Conservation (phyloP, 805 yeast genomes). For the Barnettozyma pratensis region DNA sequence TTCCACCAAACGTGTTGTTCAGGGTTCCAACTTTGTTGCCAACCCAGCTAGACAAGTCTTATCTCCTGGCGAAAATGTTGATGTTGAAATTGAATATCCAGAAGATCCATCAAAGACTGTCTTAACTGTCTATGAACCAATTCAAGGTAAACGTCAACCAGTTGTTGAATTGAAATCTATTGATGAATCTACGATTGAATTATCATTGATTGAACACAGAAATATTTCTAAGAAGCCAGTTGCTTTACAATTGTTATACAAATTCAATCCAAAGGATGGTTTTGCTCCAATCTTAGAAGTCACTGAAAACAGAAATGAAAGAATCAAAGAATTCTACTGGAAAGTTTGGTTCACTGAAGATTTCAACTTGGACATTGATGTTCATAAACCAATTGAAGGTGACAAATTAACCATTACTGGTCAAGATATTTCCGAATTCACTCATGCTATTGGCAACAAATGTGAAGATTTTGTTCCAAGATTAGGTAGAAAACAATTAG, state of each 20-base stretch:
- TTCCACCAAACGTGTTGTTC: conserved; percentile 73
- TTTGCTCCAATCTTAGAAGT: conserved; percentile 91
- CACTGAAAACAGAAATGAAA: conserved; percentile 82
- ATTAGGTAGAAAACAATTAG: conserved; percentile 76
- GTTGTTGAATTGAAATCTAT: conserved; percentile 58
- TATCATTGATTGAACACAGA: conserved; percentile 82
- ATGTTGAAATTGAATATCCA: conserved; percentile 55
- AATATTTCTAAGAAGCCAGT: conserved; percentile 72
- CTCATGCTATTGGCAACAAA: conserved; percentile 95
- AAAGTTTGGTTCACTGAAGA: conserved; percentile 84
- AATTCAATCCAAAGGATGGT: conserved; percentile 81
- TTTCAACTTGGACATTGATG: conserved; percentile 60
- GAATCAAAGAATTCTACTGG: conserved; percentile 98
- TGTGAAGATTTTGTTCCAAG: conserved; percentile 94
- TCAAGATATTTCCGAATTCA: conserved; percentile 81
- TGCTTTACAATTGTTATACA: conserved; percentile 72
- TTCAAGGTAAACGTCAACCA: conserved; percentile 64
- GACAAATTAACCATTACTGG: conserved; percentile 62
- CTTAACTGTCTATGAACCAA: conserved; percentile 61
- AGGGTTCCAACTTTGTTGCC: conserved; percentile 70
- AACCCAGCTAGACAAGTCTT: conserved; percentile 81
- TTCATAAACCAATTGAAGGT: conserved; percentile 67
- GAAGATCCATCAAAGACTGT: conserved; percentile 49
- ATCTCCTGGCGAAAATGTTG: conserved; percentile 62
- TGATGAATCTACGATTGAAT: conserved; percentile 50